phyloP scores from a whole-genome alignment of 495 filamentous ascomycete species.

The Trichoderma orchidacearum region DNA sequence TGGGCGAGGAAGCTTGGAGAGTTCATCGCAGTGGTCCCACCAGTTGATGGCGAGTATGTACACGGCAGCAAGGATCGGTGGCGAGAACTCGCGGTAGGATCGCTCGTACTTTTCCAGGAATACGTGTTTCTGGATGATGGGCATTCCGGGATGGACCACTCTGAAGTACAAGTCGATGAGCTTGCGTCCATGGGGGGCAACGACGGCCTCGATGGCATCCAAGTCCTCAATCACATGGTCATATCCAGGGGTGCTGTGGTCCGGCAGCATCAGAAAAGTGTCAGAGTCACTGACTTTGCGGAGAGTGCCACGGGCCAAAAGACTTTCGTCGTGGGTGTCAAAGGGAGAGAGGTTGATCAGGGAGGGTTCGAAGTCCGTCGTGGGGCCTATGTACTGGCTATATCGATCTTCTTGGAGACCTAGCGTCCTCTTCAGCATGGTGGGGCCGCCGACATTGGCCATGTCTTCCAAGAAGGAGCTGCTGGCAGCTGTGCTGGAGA shows the following conservation, averaged over 20 bases:
- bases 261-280: conserved; percentile 71
- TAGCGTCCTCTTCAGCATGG: conserved; percentile 47
- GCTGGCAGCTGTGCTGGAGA: conserved; percentile 38
- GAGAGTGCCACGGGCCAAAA: conserved; percentile 51
- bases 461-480: conserved; percentile 44
- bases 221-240: conserved; percentile 49
- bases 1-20: conserved; percentile 37
- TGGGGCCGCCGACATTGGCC: conserved; percentile 46
- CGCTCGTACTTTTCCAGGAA: conserved; percentile 57
- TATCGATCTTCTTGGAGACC: conserved; percentile 49
- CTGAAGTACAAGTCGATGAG: conserved; percentile 63
- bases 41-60: conserved; percentile 67
- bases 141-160: conserved; percentile 62
- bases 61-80: conserved; percentile 58
- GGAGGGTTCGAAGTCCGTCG: conserved; percentile 60
- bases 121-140: conserved; percentile 59
- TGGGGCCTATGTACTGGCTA: conserved; percentile 52
- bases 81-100: conserved; percentile 49
- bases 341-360: conserved; percentile 59
- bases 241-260: conserved; percentile 46
- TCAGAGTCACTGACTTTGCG: conserved; percentile 70
- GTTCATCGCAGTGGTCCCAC: conserved; percentile 45
- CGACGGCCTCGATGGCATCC: conserved; percentile 60
- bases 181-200: conserved; percentile 53
- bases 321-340: conserved; percentile 58